phyloP scores from a whole-genome alignment of 2,329 filamentous ascomycete genomes.

The Ramularia collo-cygni region DNA sequence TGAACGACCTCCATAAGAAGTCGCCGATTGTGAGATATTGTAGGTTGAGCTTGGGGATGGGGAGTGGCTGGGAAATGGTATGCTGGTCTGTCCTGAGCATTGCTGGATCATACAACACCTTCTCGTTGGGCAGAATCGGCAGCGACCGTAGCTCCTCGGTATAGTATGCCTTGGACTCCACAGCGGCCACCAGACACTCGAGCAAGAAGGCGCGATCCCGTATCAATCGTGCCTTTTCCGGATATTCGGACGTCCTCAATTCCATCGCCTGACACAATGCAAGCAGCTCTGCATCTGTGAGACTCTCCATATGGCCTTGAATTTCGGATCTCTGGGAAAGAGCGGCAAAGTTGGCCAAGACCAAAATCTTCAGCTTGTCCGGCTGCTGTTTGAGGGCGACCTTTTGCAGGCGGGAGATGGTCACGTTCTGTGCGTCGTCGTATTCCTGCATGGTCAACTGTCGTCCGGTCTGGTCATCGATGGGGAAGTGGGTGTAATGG shows the following conservation, averaged over 20 bases:
- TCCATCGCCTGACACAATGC: slow-evolving; percentile 64
- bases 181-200: slow-evolving; percentile 66
- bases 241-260: slow-evolving; percentile 71
- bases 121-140: slow-evolving; percentile 76
- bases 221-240: slow-evolving; percentile 58
- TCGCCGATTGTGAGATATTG: slow-evolving; percentile 94
- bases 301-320: slow-evolving; percentile 61
- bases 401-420: slow-evolving; percentile 72
- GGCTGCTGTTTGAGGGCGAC: slow-evolving; percentile 75
- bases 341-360: slow-evolving; percentile 84
- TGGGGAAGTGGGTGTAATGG: slow-evolving; percentile 81
- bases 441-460: slow-evolving; percentile 66
- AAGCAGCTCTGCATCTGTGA: slow-evolving; percentile 68
- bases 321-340: slow-evolving; percentile 77
- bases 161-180: slow-evolving; percentile 74
- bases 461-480: slow-evolving; percentile 82
- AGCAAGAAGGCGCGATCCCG: slow-evolving; percentile 58
- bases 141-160: slow-evolving; percentile 68
- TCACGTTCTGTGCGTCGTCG: slow-evolving; percentile 71
- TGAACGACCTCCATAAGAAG: slow-evolving; percentile 91
- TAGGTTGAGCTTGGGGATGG: slow-evolving; percentile 88
- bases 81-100: slow-evolving; percentile 79
- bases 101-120: slow-evolving; percentile 68
- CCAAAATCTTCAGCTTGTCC: slow-evolving; percentile 82
- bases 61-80: slow-evolving; percentile 77